phyloP scores from a whole-genome alignment of 345 rosid genomes.

The Populus tremula region DNA sequence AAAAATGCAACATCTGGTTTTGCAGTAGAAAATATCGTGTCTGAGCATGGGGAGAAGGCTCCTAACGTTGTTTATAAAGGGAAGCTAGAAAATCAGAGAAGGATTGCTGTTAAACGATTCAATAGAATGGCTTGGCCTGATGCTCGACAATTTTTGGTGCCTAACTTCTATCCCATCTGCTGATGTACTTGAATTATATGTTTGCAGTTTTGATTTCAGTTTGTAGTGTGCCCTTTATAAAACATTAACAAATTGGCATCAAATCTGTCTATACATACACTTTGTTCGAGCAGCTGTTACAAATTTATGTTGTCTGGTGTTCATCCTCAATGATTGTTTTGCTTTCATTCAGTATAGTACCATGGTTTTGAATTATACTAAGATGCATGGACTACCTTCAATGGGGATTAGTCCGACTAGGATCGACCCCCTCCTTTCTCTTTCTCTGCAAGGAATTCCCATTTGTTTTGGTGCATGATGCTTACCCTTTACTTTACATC shows the following conservation, averaged over 20 bases:
- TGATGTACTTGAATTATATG: neutral
- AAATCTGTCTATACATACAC: neutral
- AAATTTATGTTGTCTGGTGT: no score
- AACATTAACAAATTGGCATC: neutral
- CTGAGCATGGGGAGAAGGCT: slow-evolving; percentile 95
- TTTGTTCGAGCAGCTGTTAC: neutral
- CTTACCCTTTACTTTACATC: neutral
- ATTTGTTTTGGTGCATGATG: no score
- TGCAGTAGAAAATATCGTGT: slow-evolving; percentile 80
- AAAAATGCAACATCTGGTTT: slow-evolving; percentile 89
- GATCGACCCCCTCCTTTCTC: neutral
- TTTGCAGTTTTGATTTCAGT: neutral
- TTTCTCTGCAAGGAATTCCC: no score
- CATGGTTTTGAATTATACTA: neutral
- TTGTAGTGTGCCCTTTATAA: neutral
- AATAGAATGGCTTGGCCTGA: slow-evolving; percentile 93
- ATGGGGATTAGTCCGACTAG: neutral
- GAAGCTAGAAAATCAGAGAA: slow-evolving; percentile 68
- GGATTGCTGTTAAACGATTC: slow-evolving; percentile 85
- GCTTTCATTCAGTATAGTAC: no score
- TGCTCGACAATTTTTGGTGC: slow-evolving; percentile 80
- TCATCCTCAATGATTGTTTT: no score
- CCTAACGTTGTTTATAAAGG: slow-evolving; percentile 95
- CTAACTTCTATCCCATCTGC: neutral
- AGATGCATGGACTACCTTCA: neutral